Evolutionary conservation across 768 basidiomycete species (phyloP).

Genomic region (Boletellus emodensis): DNA sequence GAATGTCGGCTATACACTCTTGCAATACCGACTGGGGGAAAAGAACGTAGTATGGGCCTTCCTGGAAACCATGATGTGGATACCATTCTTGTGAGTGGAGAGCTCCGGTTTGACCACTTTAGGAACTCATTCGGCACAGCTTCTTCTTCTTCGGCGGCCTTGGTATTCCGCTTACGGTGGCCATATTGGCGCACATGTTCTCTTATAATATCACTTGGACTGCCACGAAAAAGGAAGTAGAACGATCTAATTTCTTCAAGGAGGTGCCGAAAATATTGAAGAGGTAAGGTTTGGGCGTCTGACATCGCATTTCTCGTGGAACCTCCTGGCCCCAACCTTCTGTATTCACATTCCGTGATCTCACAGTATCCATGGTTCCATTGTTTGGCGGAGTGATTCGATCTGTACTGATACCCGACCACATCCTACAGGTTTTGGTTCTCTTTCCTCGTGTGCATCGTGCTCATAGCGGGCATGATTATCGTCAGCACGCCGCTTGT

Average conservation of each 20-base stretch:
- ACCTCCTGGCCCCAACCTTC: not conserved
- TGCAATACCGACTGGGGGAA: constrained; percentile 68
- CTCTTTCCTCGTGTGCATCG: constrained; percentile 48
- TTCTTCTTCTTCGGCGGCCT: constrained; percentile 59
- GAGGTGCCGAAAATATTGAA: constrained; percentile 82
- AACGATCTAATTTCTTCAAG: constrained; percentile 85
- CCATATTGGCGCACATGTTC: constrained; percentile 53
- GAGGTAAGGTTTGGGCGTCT: constrained; percentile 18
- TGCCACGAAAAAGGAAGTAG: constrained; percentile 75
- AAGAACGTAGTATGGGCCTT: constrained; percentile 22
- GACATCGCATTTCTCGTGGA: not conserved
- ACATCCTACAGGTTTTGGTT: constrained; percentile 29
- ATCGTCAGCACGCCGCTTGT: constrained; percentile 52
- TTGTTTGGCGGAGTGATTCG: constrained; percentile 2
- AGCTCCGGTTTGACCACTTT: not conserved
- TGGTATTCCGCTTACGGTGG: constrained; percentile 48
- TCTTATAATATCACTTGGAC: constrained; percentile 58
- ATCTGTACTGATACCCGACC: constrained; percentile 15
- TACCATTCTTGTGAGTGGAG: constrained; percentile 36
- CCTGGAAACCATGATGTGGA: constrained; percentile 25
- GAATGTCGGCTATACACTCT: constrained; percentile 63
- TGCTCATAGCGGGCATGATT: constrained; percentile 53
- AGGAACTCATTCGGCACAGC: constrained; percentile 13
- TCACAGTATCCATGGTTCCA: not conserved
- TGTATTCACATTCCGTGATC: not conserved